Evolutionary conservation across 1,284 basidiomycete species (phyloP), one percentile per base, ranked within the genome.

Genomic region (Ustilago shanxiensis): DNA sequence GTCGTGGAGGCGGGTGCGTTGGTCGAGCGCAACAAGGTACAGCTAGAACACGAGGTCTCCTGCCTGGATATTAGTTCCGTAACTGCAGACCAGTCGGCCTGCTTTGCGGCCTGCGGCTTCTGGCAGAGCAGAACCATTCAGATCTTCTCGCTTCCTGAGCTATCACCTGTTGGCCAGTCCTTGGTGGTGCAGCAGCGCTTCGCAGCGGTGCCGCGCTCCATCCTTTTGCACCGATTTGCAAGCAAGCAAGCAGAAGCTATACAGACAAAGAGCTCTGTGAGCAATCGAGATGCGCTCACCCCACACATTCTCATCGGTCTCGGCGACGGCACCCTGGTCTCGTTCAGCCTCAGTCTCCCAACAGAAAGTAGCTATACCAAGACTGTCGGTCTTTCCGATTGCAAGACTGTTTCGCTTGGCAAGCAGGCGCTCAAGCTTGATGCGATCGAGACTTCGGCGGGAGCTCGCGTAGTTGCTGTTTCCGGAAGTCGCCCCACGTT

Each of bases 261-360:
- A 1, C 51, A 66, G 31, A 20, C 64, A 1, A 60, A 52, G 29
- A 47, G 52, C 13, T 63, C 56, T 37, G 26, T 63, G 52, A 39
- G 59, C 63, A 70, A 63, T 22, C 62, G 60, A 49, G 63, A 69
- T 28, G 54, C 73, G 22, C 33, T 56, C 16, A 50, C 41, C 10
- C 61, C 70, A 0, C 89, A 91, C 72, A 88, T 98, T 6, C 87
- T 98, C 22, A 90, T 91, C 10, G 95, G 95, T 0, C 87, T 95
- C 5, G 90, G 90, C 6, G 91, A 97, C 84, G 95, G 95, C 1
- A 90, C 90, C 3, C 88, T 96, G n/a, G 89, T 91, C 3, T 88
- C 90, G 6, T 92, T 91, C 75, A 74, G 80, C 16, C 62, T 89
- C n/a, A 84, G 86, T 26, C 66, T 81, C 13, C 72, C 79, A 3